Evolutionary conservation across 345 rosid genomes (phyloP).

Genomic region (Citrus reticulata): DNA sequence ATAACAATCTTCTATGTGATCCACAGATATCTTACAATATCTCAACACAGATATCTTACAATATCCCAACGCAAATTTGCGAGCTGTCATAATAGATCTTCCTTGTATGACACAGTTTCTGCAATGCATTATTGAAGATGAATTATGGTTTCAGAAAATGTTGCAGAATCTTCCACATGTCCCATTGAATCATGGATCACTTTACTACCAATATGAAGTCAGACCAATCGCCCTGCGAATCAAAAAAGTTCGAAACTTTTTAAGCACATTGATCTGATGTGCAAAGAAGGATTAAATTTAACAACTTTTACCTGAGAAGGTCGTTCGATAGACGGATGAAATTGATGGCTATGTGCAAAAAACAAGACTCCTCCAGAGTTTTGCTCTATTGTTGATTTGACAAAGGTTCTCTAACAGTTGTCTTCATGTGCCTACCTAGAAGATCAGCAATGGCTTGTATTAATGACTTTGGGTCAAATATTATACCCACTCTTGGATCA

Average conservation of each 20-base stretch:
- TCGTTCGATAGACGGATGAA: neutral
- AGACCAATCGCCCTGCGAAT: constrained; percentile 1
- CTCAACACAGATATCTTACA: no score
- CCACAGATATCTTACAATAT: neutral
- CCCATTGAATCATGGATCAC: neutral
- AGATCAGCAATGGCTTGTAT: constrained; percentile 54
- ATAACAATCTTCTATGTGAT: no score
- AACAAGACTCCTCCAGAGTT: neutral
- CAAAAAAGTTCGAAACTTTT: neutral
- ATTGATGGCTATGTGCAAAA: neutral
- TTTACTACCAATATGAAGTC: neutral
- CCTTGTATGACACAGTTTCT: neutral
- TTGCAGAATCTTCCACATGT: neutral
- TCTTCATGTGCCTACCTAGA: constrained; percentile 26
- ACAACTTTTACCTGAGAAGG: neutral
- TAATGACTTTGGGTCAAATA: constrained; percentile 64
- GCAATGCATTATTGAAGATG: neutral
- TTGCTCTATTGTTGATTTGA: neutral
- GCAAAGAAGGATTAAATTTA: neutral
- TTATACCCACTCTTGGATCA: constrained; percentile 59
- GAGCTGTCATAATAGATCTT: neutral
- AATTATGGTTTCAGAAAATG: neutral
- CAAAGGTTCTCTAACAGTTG: neutral
- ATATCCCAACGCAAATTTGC: neutral
- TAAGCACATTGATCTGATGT: neutral